Base-by-base conservation (phyloP, 371 early-diverging fungal genomes). In the Dinochytrium kinnereticum region DNA sequence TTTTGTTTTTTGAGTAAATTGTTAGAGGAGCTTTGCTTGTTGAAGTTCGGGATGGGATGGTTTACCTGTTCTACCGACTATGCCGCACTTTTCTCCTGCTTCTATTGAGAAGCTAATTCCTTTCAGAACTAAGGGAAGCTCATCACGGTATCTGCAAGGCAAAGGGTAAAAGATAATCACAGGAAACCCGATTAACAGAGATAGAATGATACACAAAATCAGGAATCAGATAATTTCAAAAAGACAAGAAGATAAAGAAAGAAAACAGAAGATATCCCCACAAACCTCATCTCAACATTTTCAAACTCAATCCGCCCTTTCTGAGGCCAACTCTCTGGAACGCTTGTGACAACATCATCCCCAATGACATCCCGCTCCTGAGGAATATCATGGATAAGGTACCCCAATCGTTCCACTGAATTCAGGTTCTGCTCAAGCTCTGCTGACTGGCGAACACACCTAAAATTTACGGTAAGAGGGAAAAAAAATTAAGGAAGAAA, bases 321-420 rank as follows among this genome's bases (percentile, higher is more conserved):
- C 37, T 59, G 59, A 30, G 92, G 92, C 92, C 92, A 92, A 73
- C 84, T 75, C 1, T 77, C 80, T 33, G 90, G 80, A 30, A 37
- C 26, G 10, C 17, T 10, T 10, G 57, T 24, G 34, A 33, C 61
- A 31, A 61, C 34, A 17, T 55, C 84, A 64, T 67, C 73, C 75
- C 26, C 84, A 65, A 34, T 82, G 73, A 51, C 80, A 44, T 61
- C 61, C 61, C 13, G 3, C 61, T 80, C 80, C 49, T 67, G 36
- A 1, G 68, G 69, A n/a, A 78, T 38, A 24, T 72, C 51, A 38
- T 44, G 19, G 33, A 40, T 44, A 36, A 75, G 74, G 36, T 59
- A 51, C 21, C 44, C 38, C 59, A 95, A 84, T 44, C 97, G 90
- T 80, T 95, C 98, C 51, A 94, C 71, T 19, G 72, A 72, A 1